These are phyloP conservation scores for Mycosphaerella sp. DNA, from an alignment of 2,329 filamentous ascomycete species.

Conservation along the genomic window DNA sequence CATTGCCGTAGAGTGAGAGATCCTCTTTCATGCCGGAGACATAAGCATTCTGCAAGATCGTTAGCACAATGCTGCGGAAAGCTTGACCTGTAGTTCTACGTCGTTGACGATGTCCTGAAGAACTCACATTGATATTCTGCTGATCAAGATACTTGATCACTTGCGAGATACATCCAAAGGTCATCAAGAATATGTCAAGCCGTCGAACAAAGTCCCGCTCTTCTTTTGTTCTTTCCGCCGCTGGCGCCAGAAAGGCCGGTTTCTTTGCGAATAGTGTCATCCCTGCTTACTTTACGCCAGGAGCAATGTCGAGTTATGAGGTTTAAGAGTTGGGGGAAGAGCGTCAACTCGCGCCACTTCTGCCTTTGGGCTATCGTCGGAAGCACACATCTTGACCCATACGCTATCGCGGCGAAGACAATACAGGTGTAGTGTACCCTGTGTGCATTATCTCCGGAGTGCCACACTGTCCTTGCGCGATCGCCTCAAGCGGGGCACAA, in stretches of 20 bases:
- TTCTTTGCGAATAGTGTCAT: slow-evolving; percentile 18
- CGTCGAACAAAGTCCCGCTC: slow-evolving; percentile 36
- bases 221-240: slow-evolving; percentile 27
- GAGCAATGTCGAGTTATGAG: background rate
- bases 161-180: slow-evolving; percentile 39
- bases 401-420: slow-evolving; percentile 7
- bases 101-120: too few species aligned
- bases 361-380: background rate
- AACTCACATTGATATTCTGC: slow-evolving; percentile 27
- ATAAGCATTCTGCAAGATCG: slow-evolving; percentile 1
- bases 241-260: slow-evolving; percentile 17
- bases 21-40: slow-evolving; percentile 28
- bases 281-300: background rate
- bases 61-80: too few species aligned
- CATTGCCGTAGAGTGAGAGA: slow-evolving; percentile 25
- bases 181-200: slow-evolving; percentile 38
- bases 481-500: background rate
- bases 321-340: background rate
- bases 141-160: slow-evolving; percentile 33
- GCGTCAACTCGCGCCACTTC: background rate
- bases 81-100: too few species aligned
- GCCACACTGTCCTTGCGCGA: slow-evolving; percentile 2
- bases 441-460: slow-evolving; percentile 6
- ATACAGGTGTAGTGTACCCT: slow-evolving; percentile 1
- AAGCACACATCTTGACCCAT: background rate